Evolutionary conservation across 2,329 filamentous ascomycete genomes (phyloP).

Genomic region (Apiospora pterosperma): DNA sequence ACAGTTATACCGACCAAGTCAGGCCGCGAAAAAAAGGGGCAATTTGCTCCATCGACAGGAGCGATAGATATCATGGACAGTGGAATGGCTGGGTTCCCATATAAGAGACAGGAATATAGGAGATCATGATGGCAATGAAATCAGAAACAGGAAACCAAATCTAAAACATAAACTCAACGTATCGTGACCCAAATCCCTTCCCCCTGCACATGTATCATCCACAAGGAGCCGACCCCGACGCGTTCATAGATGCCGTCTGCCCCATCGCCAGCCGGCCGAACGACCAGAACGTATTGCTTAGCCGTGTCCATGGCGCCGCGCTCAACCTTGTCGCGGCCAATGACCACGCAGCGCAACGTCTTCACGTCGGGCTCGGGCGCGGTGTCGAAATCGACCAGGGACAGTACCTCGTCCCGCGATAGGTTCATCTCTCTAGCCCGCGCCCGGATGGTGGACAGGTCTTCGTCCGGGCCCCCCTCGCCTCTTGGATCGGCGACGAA

Average conservation of each 20-base stretch:
- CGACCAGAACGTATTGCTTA: neutral
- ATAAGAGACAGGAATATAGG: too few relatives aligned
- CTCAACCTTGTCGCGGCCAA: neutral
- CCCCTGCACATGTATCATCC: too few relatives aligned
- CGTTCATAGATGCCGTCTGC: neutral
- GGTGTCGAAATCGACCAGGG: neutral
- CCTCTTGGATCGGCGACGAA: neutral
- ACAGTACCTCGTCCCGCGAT: neutral
- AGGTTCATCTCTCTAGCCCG: neutral
- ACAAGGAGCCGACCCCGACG: neutral
- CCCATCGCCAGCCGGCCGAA: neutral
- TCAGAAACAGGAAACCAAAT: too few relatives aligned
- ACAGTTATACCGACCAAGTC: too few relatives aligned
- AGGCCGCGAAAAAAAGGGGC: too few relatives aligned
- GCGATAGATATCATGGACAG: too few relatives aligned
- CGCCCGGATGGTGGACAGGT: neutral
- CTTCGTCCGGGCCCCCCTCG: neutral
- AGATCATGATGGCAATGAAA: too few relatives aligned
- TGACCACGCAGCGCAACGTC: neutral
- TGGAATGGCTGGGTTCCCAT: too few relatives aligned
- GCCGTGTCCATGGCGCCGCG: neutral
- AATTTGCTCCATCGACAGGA: too few relatives aligned
- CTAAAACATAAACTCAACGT: too few relatives aligned
- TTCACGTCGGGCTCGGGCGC: neutral
- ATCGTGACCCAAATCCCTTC: too few relatives aligned